These are phyloP conservation scores for Barnettozyma populi DNA, from an alignment of 805 yeast genomes.

Conservation along the genomic window DNA sequence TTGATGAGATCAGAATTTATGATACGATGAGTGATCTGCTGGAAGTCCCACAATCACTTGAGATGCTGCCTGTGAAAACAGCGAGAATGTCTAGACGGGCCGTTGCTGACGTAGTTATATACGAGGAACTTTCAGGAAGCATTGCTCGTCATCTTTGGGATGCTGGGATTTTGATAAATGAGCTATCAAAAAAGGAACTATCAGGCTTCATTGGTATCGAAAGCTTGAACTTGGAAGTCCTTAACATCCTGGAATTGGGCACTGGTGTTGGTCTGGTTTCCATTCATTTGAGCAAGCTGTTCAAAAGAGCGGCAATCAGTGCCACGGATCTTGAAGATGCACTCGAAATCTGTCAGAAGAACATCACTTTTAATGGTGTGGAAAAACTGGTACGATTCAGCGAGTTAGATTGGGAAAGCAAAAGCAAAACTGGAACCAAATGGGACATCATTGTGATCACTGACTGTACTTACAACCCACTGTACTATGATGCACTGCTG, in stretches of 20 bases:
- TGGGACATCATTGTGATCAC: slow-evolving; percentile 36
- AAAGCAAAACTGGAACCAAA: slow-evolving; percentile 13
- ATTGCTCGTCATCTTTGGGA: slow-evolving; percentile 42
- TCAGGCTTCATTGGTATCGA: slow-evolving; percentile 8
- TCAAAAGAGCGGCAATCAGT: slow-evolving; percentile 15
- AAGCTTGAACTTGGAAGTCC: not conserved
- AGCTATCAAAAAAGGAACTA: slow-evolving; percentile 7
- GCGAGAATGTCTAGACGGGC: slow-evolving; percentile 16
- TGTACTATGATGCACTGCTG: slow-evolving; percentile 32
- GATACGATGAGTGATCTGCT: slow-evolving; percentile 16
- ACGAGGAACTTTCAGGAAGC: slow-evolving; percentile 35
- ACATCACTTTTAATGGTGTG: slow-evolving; percentile 21
- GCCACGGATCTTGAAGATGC: slow-evolving; percentile 38
- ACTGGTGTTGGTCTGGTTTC: slow-evolving; percentile 40
- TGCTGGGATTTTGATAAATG: slow-evolving; percentile 28
- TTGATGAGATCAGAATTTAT: slow-evolving; percentile 8
- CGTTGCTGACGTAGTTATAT: slow-evolving; percentile 11
- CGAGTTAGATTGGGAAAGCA: slow-evolving; percentile 34
- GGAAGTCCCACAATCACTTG: slow-evolving; percentile 10
- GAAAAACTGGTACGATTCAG: slow-evolving; percentile 19
- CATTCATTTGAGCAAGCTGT: slow-evolving; percentile 23
- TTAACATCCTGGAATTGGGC: slow-evolving; percentile 34
- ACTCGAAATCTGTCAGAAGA: slow-evolving; percentile 28
- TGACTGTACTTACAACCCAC: slow-evolving; percentile 39
- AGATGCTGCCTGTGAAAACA: slow-evolving; percentile 15